These are phyloP conservation scores for Voacanga thouarsii DNA, from an alignment of 257 asterid genomes.

Conservation along the genomic window DNA sequence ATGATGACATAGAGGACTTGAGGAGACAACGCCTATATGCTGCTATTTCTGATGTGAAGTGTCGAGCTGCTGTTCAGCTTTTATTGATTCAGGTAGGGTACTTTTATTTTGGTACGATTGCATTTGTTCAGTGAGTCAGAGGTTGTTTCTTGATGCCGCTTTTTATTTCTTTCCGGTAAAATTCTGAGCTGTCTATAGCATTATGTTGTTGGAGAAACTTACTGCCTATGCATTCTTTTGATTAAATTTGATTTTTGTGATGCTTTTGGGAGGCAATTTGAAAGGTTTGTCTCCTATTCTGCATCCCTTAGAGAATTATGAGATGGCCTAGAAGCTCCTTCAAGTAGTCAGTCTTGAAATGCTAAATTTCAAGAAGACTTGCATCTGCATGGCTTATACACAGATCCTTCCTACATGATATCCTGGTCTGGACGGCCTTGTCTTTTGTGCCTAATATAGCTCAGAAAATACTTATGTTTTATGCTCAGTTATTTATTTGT, in stretches of 20 bases:
- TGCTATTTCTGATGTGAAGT: constrained; percentile 76
- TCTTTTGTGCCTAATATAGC: too few species aligned
- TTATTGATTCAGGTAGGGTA: constrained; percentile 87
- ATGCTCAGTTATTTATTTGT: neutral
- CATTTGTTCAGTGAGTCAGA: neutral
- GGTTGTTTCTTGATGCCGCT: neutral
- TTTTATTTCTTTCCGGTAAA: neutral
- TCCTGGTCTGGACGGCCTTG: neutral
- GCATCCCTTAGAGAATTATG: neutral
- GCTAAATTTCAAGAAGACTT: neutral
- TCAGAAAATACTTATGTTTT: neutral
- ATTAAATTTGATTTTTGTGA: neutral
- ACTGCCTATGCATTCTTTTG: neutral
- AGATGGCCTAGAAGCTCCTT: neutral
- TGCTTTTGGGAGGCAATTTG: neutral
- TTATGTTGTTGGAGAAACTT: neutral
- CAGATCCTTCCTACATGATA: neutral
- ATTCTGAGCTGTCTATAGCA: neutral
- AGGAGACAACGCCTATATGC: constrained; percentile 59
- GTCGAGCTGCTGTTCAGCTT: constrained; percentile 97
- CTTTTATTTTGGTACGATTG: neutral
- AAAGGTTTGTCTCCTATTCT: neutral
- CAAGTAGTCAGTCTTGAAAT: neutral
- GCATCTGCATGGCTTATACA: neutral
- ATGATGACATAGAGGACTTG: constrained; percentile 54